Base-by-base conservation (phyloP, 2,329 filamentous ascomycete genomes). In the Amesomyces nigricolor region DNA sequence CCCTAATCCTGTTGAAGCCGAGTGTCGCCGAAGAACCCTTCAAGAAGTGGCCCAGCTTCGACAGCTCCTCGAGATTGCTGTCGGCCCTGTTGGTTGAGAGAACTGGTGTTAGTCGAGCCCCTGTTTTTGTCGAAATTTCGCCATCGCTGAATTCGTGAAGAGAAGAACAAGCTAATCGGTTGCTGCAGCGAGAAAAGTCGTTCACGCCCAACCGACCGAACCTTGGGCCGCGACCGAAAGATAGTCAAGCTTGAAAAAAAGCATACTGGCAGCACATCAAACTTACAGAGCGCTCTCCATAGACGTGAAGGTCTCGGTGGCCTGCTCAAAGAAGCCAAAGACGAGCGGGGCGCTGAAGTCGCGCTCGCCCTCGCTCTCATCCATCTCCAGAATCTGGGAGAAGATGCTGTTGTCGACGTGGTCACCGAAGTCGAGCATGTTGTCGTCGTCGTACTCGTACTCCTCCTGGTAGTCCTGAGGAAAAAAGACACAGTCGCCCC, bases 381-480 rank as follows among this genome's bases (percentile, higher is more conserved):
- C 94, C 92, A 99, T 96, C 73, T 97, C 94, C 60, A 97, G 82
- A 70, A 99, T 97, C 77, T 97, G 94, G 65, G 86, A 85, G 66
- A 99, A 99, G 54, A 91, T 95, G 53, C 73, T 70, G 58, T 78
- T 74, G 71, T 97, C 92, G 72, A 99, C 85, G 68, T 79, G 79
- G 62, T 94, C 88, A 57, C 83, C 85, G 62, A 90, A 82, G 58
- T 88, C 82, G 57, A 78, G 76, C 65, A 83, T 70, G 58, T 72
- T 76, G 54, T 74, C 70, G 56, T 71, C 68, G 22, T 26, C 22
- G 22, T 26, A 26, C 22, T 26, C 22, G 22, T 26, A 26, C 52
- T 71, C 74, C 61, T 72, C 74, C 60, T 78, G 73, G 64, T 77
- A 74, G 54, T 63, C 46, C 61, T 62, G 42, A 26, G 45, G 50